These are phyloP conservation scores for Neofusicoccum ribis DNA, from an alignment of 2,329 filamentous ascomycete genomes.

Conservation along the genomic window DNA sequence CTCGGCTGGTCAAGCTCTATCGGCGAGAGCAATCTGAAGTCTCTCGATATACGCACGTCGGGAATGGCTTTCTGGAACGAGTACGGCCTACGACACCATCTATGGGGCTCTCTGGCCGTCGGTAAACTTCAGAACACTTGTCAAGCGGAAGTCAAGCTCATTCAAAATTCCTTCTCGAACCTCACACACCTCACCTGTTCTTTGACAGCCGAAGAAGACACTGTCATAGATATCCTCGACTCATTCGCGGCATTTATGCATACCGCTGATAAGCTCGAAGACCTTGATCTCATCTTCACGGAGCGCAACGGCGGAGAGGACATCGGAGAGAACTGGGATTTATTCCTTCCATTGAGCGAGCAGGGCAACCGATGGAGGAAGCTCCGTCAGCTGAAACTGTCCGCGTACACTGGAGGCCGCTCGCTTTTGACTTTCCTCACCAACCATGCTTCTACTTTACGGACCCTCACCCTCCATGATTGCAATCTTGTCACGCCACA, in stretches of 20 bases:
- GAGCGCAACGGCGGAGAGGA: neutral
- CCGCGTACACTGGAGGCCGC: neutral
- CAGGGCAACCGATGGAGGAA: conserved; percentile 4
- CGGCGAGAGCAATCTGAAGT: neutral
- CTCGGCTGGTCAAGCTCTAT: conserved; percentile 1
- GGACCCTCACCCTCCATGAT: neutral
- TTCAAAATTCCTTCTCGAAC: neutral
- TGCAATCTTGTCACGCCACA: conserved; percentile 1
- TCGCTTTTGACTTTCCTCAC: neutral
- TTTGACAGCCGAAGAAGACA: neutral
- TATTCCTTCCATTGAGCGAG: neutral
- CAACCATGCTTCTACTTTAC: neutral
- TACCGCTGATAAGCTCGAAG: neutral
- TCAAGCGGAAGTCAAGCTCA: neutral
- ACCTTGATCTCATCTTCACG: neutral
- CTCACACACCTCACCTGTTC: neutral
- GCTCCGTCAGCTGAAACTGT: neutral
- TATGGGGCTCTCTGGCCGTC: neutral
- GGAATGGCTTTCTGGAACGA: conserved; percentile 4
- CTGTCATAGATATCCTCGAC: neutral
- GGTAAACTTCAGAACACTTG: neutral
- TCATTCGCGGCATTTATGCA: neutral
- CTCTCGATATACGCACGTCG: conserved; percentile 5
- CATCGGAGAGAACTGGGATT: conserved; percentile 1
- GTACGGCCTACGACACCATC: neutral